Evolutionary conservation across 164 flowering plant genomes (phyloP), one percentile per base, ranked within the genome.

Genomic region (Magnolia sinica): DNA sequence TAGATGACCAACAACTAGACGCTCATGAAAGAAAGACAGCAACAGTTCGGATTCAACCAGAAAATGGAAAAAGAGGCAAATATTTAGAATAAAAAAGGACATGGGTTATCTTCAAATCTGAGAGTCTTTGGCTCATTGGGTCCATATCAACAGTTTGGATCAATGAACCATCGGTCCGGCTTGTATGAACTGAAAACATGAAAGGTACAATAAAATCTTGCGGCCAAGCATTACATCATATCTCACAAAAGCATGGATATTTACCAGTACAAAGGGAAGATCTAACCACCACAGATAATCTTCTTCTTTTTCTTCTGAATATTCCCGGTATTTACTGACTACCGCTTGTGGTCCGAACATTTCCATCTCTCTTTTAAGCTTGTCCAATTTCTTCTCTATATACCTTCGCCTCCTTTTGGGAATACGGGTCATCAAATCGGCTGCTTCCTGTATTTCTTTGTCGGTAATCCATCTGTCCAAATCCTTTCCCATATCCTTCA

Each of bases 261-360:
- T 71, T 80, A 93, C 97, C 91, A 95, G 86, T 61, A 93, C 84
- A 85, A 68, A 84, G 3, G 92, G 96, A 80, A 95, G 93, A 90
- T 95, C 98, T 65, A 95, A 86, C 98, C 98, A 95, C 99, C 99
- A 95, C 1, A 93, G 79, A 81, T 88, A 91, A 82, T 95, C 99
- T 83, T 92, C 91, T 78, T 88, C 91, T 76, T 89, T 83, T 65
- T 89, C 93, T 72, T 92, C 97, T 64, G 85, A 89, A 83, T 92
- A 95, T 79, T 95, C 99, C 27, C 87, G 83, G 80, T 95, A 95
- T 82, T 95, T 93, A 88, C 91, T 90, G 73, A 88, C 90, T 5
- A 95, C 97, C 78, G 99, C 99, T 83, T 92, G 95, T 67, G 93
- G 92, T 67, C 99, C 98, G 89, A 85, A 95, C 77, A 88, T 76